Conservation (phyloP, 2,329 filamentous ascomycete genomes). For the Fusarium subtropicale region DNA sequence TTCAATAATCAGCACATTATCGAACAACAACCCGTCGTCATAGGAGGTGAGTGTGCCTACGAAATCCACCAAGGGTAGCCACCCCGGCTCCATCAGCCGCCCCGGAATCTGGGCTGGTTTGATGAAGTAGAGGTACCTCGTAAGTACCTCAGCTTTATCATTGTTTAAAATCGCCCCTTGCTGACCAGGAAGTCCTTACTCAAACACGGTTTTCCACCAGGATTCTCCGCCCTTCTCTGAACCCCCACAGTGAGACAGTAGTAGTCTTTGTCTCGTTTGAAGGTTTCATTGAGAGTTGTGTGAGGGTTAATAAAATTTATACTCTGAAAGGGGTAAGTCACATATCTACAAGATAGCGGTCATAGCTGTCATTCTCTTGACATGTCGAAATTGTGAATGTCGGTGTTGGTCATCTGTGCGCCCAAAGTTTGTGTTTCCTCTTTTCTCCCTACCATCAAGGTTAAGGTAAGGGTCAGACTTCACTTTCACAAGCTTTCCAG, state of each 20-base stretch:
- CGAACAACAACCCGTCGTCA: constrained; percentile 12
- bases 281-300: not conserved
- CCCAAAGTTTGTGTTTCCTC: not conserved
- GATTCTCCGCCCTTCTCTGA: constrained; percentile 33
- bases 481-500: constrained; percentile 20
- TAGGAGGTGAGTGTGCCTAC: constrained; percentile 7
- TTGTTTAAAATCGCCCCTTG: constrained; percentile 13
- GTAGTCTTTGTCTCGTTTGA: not conserved
- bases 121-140: constrained; percentile 14
- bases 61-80: not conserved
- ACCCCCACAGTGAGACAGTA: not conserved
- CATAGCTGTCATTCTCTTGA: not conserved
- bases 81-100: constrained; percentile 28
- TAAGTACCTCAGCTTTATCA: constrained; percentile 21
- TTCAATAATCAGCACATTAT: constrained; percentile 2
- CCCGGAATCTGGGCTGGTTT: constrained; percentile 24
- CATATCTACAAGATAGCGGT: not conserved
- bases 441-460: constrained; percentile 1
- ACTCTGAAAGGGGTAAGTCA: not conserved
- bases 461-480: not conserved
- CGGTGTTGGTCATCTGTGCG: not conserved
- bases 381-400: not conserved
- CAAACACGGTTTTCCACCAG: constrained; percentile 7
- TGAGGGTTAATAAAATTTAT: not conserved
- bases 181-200: not conserved